Base-by-base conservation (phyloP, 2,329 filamentous ascomycete genomes). In the Alternaria dauci region DNA sequence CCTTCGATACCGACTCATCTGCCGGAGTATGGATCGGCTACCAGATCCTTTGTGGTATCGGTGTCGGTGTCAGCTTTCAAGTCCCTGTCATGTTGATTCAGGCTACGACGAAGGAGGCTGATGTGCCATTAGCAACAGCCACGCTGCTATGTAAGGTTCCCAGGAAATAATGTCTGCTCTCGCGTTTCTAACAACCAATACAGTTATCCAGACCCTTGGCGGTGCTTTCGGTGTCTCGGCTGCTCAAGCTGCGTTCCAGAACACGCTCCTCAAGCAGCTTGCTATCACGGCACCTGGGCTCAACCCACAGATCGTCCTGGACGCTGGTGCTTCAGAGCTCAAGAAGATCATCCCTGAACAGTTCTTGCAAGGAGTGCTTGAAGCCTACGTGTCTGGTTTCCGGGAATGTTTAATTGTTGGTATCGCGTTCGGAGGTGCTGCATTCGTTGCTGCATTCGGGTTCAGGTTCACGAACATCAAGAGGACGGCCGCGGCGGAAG, bases 11-110 rank as follows among this genome's bases (percentile, higher is more conserved):
- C 2, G 57, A 67, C 30, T 81, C 80, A 6, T 61, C 73, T 0
- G 69, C 71, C 1, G 71, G 63, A 1, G 70, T 76, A 20, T 84
- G 81, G 81, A 80, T 83, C 32, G 83, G 82, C 5, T 84, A 81
- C 64, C 81, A 84, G 57, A 72, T 80, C 16, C 58, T 85, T 0
- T 50, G 73, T 3, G 83, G 83, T 5, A 62, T 78, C 28, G 82
- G 81, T 8, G 52, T 76, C 8, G 69, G 65, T 30, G 63, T 80
- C 26, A 47, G 39, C 16, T 60, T 68, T 34, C 56, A 61, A 36
- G 44, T 79, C 41, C 74, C 72, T 18, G 70, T 76, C 52, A 77
- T 78, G 48, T 74, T 77, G 12, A 76, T 70, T 0, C 79, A 82
- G 42, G 79, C 76, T 9, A 69, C 74, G 2, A 69, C 78, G 1